phyloP scores from a whole-genome alignment of 2,329 filamentous ascomycete genomes.

The Aquanectria penicillioides region DNA sequence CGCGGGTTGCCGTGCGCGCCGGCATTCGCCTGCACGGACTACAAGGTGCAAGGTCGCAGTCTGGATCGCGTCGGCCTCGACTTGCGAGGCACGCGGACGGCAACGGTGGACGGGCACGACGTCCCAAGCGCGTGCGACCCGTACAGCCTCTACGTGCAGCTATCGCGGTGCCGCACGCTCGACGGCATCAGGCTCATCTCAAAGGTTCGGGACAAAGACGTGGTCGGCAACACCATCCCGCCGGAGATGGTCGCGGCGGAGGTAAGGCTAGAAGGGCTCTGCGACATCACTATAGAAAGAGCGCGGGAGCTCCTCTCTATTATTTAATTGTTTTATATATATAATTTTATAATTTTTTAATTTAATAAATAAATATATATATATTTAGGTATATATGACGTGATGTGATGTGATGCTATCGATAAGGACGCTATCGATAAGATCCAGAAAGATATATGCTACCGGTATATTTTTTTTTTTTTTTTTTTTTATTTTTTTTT shows the following conservation, averaged over 20 bases:
- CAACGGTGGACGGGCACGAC: not conserved
- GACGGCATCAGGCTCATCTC: not conserved
- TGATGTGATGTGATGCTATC: no score
- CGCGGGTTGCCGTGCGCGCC: not conserved
- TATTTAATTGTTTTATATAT: no score
- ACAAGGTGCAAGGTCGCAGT: slow-evolving; percentile 2
- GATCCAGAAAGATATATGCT: no score
- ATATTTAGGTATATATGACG: no score
- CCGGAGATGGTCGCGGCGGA: not conserved
- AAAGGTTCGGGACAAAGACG: not conserved
- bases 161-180: not conserved
- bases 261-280: not conserved
- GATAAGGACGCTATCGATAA: no score
- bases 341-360: no score
- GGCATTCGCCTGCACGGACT: slow-evolving; percentile 6
- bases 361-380: no score
- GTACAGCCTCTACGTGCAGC: not conserved
- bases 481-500: no score
- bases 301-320: no score
- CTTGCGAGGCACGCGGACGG: not conserved
- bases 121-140: not conserved
- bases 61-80: not conserved
- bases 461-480: no score
- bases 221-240: not conserved
- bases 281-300: no score